phyloP scores from a whole-genome alignment of 2,329 filamentous ascomycete species.

The Neonectria magnoliae region DNA sequence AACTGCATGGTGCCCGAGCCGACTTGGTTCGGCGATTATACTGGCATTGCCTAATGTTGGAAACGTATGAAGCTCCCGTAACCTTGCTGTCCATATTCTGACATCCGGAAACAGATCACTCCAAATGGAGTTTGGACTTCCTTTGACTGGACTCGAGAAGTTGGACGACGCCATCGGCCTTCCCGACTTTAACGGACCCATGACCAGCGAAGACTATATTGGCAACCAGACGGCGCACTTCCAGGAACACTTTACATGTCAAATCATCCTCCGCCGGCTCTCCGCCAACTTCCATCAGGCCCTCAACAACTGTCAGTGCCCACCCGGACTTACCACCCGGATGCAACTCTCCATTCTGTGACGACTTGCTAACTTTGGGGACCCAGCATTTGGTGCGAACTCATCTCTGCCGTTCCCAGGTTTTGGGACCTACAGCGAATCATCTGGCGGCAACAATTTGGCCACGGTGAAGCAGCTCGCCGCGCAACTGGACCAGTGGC shows the following conservation, averaged over 20 bases:
- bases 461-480: conserved; percentile 61
- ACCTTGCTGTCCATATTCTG: conserved; percentile 6
- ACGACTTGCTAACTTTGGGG: conserved; percentile 18
- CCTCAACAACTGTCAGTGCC: conserved; percentile 61
- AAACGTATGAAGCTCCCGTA: conserved; percentile 31
- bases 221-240: conserved; percentile 63
- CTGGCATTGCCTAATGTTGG: conserved; percentile 44
- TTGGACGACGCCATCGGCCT: conserved; percentile 64
- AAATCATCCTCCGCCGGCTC: conserved; percentile 65
- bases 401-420: conserved; percentile 27
- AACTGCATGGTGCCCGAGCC: conserved; percentile 37
- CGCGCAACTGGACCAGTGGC: conserved; percentile 66
- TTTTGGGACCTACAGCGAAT: conserved; percentile 27
- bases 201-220: conserved; percentile 58
- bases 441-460: conserved; percentile 25
- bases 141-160: conserved; percentile 63
- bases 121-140: conserved; percentile 67
- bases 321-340: conserved; percentile 1
- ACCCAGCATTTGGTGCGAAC: conserved; percentile 32
- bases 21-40: conserved; percentile 40
- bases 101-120: conserved; percentile 54
- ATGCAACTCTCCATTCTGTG: background rate
- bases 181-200: conserved; percentile 61
- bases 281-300: conserved; percentile 62
- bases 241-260: conserved; percentile 68